These are phyloP conservation scores for Phytophthora capsici DNA, from an alignment of 352 stramenopile genomes.

Conservation along the genomic window DNA sequence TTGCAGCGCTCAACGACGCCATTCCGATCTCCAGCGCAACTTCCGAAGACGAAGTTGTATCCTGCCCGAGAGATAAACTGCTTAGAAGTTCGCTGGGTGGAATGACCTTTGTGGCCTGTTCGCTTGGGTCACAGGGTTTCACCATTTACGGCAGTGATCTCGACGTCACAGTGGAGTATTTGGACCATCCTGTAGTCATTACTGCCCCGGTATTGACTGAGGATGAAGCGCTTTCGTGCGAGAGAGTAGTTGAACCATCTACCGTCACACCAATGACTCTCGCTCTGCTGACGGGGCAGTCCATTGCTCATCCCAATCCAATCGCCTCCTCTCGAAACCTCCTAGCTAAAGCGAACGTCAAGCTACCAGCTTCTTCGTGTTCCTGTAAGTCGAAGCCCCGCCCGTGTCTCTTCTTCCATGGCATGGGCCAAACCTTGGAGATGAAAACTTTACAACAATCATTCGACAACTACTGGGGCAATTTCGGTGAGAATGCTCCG, in stretches of 20 bases:
- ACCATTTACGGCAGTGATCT: background rate
- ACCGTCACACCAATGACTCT: background rate
- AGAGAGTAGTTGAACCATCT: background rate
- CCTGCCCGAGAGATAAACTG: background rate
- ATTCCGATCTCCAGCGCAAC: background rate
- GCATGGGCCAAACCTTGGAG: slow-evolving; percentile 1
- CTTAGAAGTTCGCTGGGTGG: background rate
- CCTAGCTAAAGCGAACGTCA: background rate
- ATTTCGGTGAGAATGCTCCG: background rate
- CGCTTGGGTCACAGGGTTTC: background rate
- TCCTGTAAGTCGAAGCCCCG: slow-evolving; percentile 4
- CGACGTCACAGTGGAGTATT: background rate
- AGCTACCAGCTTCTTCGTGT: background rate
- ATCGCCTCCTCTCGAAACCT: background rate
- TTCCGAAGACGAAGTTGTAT: background rate
- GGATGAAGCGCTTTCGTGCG: background rate
- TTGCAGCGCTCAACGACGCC: background rate
- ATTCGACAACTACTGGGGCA: background rate
- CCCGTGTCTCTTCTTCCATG: slow-evolving; percentile 14
- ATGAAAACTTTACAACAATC: background rate
- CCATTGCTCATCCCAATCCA: background rate
- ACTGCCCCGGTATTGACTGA: background rate
- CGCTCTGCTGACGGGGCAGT: background rate
- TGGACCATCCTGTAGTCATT: background rate
- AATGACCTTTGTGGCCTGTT: background rate